Conservation (phyloP, 331 rosid genomes). For the Malus hybrid region DNA sequence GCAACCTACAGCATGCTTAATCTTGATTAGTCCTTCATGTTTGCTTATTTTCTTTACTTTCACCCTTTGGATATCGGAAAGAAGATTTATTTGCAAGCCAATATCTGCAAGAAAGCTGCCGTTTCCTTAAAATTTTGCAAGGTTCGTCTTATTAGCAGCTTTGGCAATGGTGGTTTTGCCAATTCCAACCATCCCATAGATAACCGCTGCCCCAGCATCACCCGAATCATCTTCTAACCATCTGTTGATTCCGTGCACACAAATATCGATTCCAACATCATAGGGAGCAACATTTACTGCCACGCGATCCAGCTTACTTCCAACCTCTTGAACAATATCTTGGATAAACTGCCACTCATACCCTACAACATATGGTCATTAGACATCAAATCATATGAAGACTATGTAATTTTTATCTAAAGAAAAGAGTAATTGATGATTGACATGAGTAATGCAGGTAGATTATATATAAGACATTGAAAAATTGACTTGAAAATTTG, state of each 20-base stretch:
- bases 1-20: background rate
- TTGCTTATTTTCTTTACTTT: background rate
- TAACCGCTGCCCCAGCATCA: background rate
- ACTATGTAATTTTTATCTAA: too few relatives aligned
- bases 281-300: background rate
- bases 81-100: background rate
- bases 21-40: background rate
- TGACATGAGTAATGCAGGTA: too few relatives aligned
- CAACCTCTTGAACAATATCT: background rate
- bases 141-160: background rate
- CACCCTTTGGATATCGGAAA: background rate
- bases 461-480: too few relatives aligned
- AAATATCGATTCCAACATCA: background rate
- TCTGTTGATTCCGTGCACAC: background rate
- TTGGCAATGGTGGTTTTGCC: constrained; percentile 6
- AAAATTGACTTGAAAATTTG: too few relatives aligned
- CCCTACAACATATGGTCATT: background rate
- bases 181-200: constrained; percentile 6
- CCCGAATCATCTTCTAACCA: background rate
- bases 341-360: background rate
- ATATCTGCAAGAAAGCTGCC: background rate
- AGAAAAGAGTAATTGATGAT: too few relatives aligned
- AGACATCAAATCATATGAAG: too few relatives aligned
- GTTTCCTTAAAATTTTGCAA: background rate
- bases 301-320: background rate